A percentile compares a stretch with the other conserved stretches of the same genome.
Evolutionary conservation across 1,139 yeast genomes (phyloP).

Genomic region (Sugiyamaella pinicola): DNA sequence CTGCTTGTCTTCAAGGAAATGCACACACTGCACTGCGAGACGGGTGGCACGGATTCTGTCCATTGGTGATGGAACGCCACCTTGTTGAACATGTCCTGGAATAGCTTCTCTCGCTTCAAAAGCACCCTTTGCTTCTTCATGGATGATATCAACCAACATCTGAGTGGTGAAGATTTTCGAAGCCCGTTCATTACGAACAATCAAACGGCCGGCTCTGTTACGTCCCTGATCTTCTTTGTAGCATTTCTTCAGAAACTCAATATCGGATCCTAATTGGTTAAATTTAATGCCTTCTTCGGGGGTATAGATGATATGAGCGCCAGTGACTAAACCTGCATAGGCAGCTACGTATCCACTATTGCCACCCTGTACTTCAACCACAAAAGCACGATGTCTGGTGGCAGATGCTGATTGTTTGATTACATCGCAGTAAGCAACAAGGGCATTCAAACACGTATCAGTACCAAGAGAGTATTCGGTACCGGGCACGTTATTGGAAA

Average conservation of each 20-base stretch:
- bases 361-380: slow-evolving; percentile 97
- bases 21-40: slow-evolving; percentile 83
- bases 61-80: slow-evolving; percentile 92
- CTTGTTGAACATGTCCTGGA: slow-evolving; percentile 98
- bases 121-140: slow-evolving; percentile 69
- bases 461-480: slow-evolving; percentile 92
- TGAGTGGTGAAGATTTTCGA: slow-evolving; percentile 80
- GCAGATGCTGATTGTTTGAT: slow-evolving; percentile 95
- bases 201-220: slow-evolving; percentile 80
- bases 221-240: slow-evolving; percentile 79
- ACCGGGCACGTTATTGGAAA: slow-evolving; percentile 98
- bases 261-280: slow-evolving; percentile 73
- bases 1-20: slow-evolving; percentile 65
- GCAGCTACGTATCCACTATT: slow-evolving; percentile 93
- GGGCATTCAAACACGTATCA: slow-evolving; percentile 89
- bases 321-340: slow-evolving; percentile 83
- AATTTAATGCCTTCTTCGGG: slow-evolving; percentile 86
- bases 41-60: slow-evolving; percentile 92
- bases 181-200: slow-evolving; percentile 84
- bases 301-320: slow-evolving; percentile 89
- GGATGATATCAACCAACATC: slow-evolving; percentile 77
- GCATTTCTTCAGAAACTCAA: slow-evolving; percentile 65
- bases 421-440: slow-evolving; percentile 91
- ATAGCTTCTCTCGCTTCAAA: slow-evolving; percentile 95
- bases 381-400: slow-evolving; percentile 90